Conservation (phyloP, 2,329 filamentous ascomycete genomes). For the Hypomyces perniciosus region DNA sequence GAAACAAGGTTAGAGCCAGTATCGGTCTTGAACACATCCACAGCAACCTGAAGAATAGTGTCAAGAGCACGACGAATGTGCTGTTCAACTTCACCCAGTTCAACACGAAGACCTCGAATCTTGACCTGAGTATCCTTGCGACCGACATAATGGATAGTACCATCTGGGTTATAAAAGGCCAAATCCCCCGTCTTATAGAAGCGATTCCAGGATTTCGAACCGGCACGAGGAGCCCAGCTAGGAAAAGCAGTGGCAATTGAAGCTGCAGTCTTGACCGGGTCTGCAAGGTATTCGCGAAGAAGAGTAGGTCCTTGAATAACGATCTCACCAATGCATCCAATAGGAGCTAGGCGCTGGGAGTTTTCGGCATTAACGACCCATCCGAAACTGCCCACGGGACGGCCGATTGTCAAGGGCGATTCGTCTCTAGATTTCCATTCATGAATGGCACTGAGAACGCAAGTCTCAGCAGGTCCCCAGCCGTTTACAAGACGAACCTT, state of each 20-base stretch:
- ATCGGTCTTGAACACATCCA: slow-evolving; percentile 5
- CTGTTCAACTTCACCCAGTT: slow-evolving; percentile 10
- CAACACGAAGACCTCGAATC: slow-evolving; percentile 12
- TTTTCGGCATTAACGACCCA: slow-evolving; percentile 9
- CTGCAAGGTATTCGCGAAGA: slow-evolving; percentile 10
- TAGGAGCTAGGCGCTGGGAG: slow-evolving; percentile 1
- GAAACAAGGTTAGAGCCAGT: slow-evolving; percentile 3
- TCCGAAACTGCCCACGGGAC: slow-evolving; percentile 3
- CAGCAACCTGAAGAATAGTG: slow-evolving; percentile 1
- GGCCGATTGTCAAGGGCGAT: slow-evolving; percentile 8
- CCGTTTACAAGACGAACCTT: slow-evolving; percentile 8
- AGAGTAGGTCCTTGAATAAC: slow-evolving; percentile 10
- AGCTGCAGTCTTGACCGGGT: slow-evolving; percentile 5
- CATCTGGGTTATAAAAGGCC: slow-evolving; percentile 5
- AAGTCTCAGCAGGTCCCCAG: slow-evolving; percentile 12
- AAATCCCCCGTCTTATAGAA: slow-evolving; percentile 10
- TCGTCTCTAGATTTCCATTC: slow-evolving; percentile 10
- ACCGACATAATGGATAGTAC: slow-evolving; percentile 1
- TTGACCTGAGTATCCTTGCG: slow-evolving; percentile 13
- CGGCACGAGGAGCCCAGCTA: not conserved
- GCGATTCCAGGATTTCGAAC: slow-evolving; percentile 1
- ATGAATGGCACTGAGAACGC: slow-evolving; percentile 5
- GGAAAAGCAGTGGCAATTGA: slow-evolving; percentile 2
- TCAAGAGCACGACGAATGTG: not conserved
- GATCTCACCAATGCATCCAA: slow-evolving; percentile 9